These are phyloP conservation scores for Phyllosticta paracitricarpa DNA, from an alignment of 2,329 filamentous ascomycete species.

Conservation along the genomic window DNA sequence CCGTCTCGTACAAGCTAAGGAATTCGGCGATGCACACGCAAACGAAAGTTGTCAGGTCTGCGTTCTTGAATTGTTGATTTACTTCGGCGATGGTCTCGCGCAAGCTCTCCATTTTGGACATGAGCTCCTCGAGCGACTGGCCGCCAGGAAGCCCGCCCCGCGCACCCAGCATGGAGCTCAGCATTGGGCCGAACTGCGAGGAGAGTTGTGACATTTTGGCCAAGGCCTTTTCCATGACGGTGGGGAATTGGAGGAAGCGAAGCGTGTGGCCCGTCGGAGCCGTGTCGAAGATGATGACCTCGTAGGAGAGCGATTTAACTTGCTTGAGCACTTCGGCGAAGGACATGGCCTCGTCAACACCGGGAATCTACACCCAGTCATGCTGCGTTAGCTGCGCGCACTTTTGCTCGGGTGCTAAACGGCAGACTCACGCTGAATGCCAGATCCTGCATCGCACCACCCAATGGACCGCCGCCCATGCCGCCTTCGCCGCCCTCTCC, in stretches of 20 bases:
- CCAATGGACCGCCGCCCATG: slow-evolving; percentile 51
- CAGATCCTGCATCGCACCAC: slow-evolving; percentile 97
- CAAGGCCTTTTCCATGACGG: slow-evolving; percentile 96
- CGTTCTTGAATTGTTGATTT: slow-evolving; percentile 96
- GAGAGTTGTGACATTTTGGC: slow-evolving; percentile 93
- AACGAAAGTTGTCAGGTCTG: slow-evolving; percentile 90
- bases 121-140: slow-evolving; percentile 84
- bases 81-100: slow-evolving; percentile 91
- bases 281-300: slow-evolving; percentile 98
- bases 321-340: slow-evolving; percentile 99
- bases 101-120: slow-evolving; percentile 88
- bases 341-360: slow-evolving; percentile 98
- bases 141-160: slow-evolving; percentile 74
- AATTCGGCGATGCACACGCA: slow-evolving; percentile 99
- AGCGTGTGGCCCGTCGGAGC: slow-evolving; percentile 96
- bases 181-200: slow-evolving; percentile 86
- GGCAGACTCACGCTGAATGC: slow-evolving; percentile 68
- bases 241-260: slow-evolving; percentile 96
- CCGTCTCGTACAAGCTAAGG: slow-evolving; percentile 91
- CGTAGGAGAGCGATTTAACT: slow-evolving; percentile 97
- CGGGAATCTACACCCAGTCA: slow-evolving; percentile 60
- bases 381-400: background rate
- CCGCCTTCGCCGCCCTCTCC: slow-evolving; percentile 62
- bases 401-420: background rate
- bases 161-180: slow-evolving; percentile 83